A percentile compares a stretch with the other conserved stretches of the same genome.
Evolutionary conservation across 2,329 filamentous ascomycete species (phyloP).

Genomic region (Sporothrix variecibatus): DNA sequence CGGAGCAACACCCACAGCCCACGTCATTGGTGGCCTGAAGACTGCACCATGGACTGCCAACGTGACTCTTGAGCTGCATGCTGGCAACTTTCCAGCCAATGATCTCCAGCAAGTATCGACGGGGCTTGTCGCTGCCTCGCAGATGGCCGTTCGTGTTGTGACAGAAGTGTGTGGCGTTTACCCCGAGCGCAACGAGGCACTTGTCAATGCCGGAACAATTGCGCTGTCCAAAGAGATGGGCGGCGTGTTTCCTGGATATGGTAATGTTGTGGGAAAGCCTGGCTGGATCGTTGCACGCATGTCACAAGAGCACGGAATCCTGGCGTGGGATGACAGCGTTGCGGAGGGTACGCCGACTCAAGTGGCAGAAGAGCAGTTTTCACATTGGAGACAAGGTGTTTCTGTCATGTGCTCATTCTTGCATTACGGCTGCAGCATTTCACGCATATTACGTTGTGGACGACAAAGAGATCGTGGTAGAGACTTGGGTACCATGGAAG

Average conservation of each 20-base stretch:
- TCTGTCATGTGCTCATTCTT: background rate
- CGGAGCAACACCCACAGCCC: background rate
- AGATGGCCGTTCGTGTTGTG: constrained; percentile 41
- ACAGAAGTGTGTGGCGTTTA: constrained; percentile 72
- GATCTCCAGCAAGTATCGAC: background rate
- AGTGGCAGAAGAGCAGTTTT: background rate
- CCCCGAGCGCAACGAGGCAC: constrained; percentile 62
- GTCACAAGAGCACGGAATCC: background rate
- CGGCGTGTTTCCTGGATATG: background rate
- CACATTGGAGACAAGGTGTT: background rate
- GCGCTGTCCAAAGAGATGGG: constrained; percentile 52
- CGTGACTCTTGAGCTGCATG: background rate
- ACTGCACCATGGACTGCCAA: background rate
- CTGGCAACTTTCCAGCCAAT: background rate
- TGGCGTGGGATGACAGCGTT: background rate
- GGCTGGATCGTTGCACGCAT: background rate
- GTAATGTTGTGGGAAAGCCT: background rate
- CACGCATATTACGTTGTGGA: background rate
- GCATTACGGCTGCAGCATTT: background rate
- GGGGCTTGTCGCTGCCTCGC: background rate
- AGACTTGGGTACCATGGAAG: background rate
- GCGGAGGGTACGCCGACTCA: no score
- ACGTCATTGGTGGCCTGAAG: background rate
- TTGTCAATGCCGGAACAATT: constrained; percentile 68
- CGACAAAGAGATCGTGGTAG: background rate